Evolutionary conservation across 805 yeast species (phyloP).

Genomic region (Dipodascus geniculatus): DNA sequence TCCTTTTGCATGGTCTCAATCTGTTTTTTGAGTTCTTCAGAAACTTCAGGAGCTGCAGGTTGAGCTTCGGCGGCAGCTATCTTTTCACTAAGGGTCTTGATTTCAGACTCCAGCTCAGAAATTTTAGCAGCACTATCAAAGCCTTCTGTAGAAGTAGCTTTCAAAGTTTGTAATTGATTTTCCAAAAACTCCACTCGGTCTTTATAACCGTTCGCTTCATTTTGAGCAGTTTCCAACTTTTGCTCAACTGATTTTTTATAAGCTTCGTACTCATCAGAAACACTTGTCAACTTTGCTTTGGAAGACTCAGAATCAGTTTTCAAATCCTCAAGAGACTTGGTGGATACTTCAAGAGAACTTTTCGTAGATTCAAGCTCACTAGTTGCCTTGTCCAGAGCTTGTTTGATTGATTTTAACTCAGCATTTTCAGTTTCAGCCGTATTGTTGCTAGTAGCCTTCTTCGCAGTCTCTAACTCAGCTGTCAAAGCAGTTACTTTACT

Average conservation of each 20-base stretch:
- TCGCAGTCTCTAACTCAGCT: slow-evolving; percentile 2
- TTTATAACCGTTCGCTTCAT: neutral
- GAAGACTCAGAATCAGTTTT: neutral
- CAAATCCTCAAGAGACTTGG: neutral
- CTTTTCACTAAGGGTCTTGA: slow-evolving; percentile 20
- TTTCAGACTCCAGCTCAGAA: slow-evolving; percentile 23
- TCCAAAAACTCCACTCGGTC: neutral
- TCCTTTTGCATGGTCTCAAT: slow-evolving; percentile 15
- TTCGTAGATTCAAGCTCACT: slow-evolving; percentile 5
- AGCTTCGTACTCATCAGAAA: neutral
- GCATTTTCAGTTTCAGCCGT: neutral
- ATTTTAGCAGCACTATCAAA: slow-evolving; percentile 5
- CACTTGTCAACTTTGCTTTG: neutral
- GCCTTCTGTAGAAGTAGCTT: neutral
- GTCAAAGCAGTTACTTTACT: slow-evolving; percentile 3
- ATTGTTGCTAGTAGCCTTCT: neutral
- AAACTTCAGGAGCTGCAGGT: neutral
- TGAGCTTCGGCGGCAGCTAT: slow-evolving; percentile 5
- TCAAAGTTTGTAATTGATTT: neutral
- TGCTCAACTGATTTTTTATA: neutral
- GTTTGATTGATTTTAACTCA: neutral
- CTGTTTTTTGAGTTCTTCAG: slow-evolving; percentile 16
- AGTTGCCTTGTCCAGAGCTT: slow-evolving; percentile 1
- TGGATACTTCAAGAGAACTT: neutral
- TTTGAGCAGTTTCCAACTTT: neutral